Percentiles rank a stretch among this genome's conserved stretches.
These are phyloP conservation scores for Xerocomellus amylosporus DNA, from an alignment of 768 basidiomycete species.

Conservation along the genomic window DNA sequence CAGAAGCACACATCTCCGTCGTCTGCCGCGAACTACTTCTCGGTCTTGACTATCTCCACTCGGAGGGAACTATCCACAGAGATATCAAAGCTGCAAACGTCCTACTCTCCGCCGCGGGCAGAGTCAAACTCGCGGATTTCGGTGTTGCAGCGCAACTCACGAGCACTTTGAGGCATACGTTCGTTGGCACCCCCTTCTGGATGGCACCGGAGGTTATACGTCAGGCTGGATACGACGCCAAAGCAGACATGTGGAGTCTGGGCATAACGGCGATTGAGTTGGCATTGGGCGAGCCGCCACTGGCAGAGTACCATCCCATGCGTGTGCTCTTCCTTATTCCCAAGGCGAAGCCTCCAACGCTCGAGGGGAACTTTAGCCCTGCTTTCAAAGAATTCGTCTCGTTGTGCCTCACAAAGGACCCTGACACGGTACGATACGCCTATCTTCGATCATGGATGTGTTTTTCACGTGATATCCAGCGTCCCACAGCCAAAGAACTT, in stretches of 20 bases:
- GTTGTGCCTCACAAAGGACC: slow-evolving; percentile 91
- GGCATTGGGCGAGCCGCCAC: slow-evolving; percentile 95
- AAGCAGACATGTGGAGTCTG: slow-evolving; percentile 97
- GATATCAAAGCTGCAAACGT: slow-evolving; percentile 99
- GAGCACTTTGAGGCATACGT: slow-evolving; percentile 90
- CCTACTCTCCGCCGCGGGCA: slow-evolving; percentile 83
- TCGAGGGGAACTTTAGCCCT: slow-evolving; percentile 82
- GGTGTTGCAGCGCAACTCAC: slow-evolving; percentile 98
- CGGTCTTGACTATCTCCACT: slow-evolving; percentile 95
- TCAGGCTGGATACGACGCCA: slow-evolving; percentile 92
- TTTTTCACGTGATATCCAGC: slow-evolving; percentile 45
- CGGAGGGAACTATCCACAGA: slow-evolving; percentile 93
- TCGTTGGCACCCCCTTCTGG: slow-evolving; percentile 97
- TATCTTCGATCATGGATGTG: neutral
- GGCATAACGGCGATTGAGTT: slow-evolving; percentile 98
- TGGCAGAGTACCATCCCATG: slow-evolving; percentile 98
- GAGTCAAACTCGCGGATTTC: slow-evolving; percentile 97
- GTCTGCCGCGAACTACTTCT: slow-evolving; percentile 89
- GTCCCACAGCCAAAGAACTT: slow-evolving; percentile 88
- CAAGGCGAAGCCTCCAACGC: slow-evolving; percentile 87
- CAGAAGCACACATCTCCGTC: slow-evolving; percentile 92
- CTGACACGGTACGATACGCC: slow-evolving; percentile 54
- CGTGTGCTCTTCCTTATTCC: slow-evolving; percentile 97
- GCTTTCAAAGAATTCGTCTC: slow-evolving; percentile 93
- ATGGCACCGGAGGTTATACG: slow-evolving; percentile 99